Evolutionary conservation across 1,284 basidiomycete genomes (phyloP), one percentile per base, ranked within the genome.

Genomic region (Microbotryomycetes sp.): DNA sequence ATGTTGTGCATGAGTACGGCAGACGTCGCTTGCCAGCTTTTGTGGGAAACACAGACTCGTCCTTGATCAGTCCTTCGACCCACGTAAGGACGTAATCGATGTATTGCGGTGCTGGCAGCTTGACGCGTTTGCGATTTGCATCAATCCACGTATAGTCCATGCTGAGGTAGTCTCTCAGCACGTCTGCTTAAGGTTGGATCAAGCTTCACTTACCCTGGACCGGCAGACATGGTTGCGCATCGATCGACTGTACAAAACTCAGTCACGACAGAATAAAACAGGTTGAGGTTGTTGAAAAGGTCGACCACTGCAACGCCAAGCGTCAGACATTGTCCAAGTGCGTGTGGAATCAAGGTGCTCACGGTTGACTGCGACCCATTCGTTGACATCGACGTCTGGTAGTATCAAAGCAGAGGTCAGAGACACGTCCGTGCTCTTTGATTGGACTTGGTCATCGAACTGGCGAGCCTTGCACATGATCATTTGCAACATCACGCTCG

Each of bases 31-130:
- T 73, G 88, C 91, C 88, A 49, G 90, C 88, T 78, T 96, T 97
- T 7, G 93, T 97, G 2, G 94, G 94, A 78, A 98, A 98, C 28
- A 88, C 85, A 62, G 79, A 83, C 72, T 97, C 92, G 76, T 97
- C 94, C 70, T 92, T 87, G 41, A 97, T 81, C 28, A 96, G 79
- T 72, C 93, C 93, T 73, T 97, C 91, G 5, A 96, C 83, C 93
- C 93, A 97, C 31, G 91, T 93, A 89, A 97, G 93, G 67, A 97
- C 93, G 75, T 94, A 98, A 79, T 98, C 94, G 67, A 97, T 93
- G 77, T 98, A 97, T 27, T 91, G 94, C 5, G 94, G 90, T 3
- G 94, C 94, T 16, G 94, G 87, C 0, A 99, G 81, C 69, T 94
- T 85, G 46, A 97, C 89, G 69, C 87, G 88, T 74, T 93, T 93